These are phyloP conservation scores for Echium plantagineum DNA, from an alignment of 257 asterid species.

Conservation along the genomic window DNA sequence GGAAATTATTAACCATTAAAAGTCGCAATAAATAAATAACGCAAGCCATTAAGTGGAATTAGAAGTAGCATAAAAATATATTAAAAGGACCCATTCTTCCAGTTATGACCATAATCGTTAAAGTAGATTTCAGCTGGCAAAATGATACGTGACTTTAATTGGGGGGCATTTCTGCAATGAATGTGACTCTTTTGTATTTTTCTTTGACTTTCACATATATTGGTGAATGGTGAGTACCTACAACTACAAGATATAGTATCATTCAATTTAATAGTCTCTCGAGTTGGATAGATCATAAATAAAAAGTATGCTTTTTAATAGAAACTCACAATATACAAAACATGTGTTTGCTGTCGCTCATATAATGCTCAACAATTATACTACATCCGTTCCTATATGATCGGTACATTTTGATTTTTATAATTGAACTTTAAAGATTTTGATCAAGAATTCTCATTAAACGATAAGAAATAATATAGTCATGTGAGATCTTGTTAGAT, in stretches of 20 bases:
- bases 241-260: neutral
- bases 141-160: neutral
- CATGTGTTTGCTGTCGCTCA: neutral
- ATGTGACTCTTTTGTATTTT: neutral
- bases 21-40: no score
- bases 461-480: no score
- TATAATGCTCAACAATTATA: no score
- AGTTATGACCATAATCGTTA: neutral
- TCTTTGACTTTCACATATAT: neutral
- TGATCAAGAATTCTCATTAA: no score
- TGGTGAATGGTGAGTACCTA: neutral
- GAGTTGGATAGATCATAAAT: neutral
- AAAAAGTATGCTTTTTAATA: neutral
- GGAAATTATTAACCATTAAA: no score
- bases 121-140: neutral
- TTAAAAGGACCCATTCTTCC: neutral
- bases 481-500: no score
- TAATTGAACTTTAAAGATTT: no score
- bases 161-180: neutral
- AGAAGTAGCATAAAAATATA: neutral
- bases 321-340: neutral
- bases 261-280: no score
- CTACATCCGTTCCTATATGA: no score
- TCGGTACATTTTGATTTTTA: no score
- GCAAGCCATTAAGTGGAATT: no score